A percentile compares a stretch with the other conserved stretches of the same genome.
Evolutionary conservation across 2,329 filamentous ascomycete species (phyloP).

Genomic region (Pseudonectria foliicola): DNA sequence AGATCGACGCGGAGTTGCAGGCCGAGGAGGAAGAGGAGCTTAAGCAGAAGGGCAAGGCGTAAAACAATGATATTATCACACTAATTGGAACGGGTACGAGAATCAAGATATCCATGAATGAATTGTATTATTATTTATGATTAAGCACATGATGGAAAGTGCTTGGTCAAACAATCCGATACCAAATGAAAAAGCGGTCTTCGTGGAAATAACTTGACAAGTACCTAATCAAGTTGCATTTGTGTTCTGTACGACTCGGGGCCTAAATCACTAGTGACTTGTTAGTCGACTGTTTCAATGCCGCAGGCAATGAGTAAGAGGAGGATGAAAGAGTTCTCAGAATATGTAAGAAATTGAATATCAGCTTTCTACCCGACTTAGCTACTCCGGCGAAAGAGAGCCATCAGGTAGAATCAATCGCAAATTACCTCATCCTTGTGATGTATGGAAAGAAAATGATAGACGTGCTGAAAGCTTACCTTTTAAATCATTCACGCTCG

Average conservation of each 20-base stretch:
- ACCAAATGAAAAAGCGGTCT: too few species aligned
- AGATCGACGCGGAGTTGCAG: conserved; percentile 62
- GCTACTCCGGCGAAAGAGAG: conserved; percentile 81
- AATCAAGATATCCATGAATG: too few species aligned
- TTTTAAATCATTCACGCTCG: conserved; percentile 6
- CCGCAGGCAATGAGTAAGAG: conserved; percentile 16
- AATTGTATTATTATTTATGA: too few species aligned
- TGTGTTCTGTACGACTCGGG: conserved; percentile 1
- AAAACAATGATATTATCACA: conserved; percentile 3
- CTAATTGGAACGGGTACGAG: too few species aligned
- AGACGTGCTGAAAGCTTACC: conserved; percentile 20
- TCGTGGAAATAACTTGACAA: too few species aligned
- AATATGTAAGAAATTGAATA: conserved; percentile 99
- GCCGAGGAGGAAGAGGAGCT: conserved; percentile 61
- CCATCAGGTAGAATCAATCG: conserved; percentile 88
- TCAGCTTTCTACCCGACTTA: conserved; percentile 72
- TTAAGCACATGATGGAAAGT: too few species aligned
- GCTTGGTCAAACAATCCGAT: too few species aligned
- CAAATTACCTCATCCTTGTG: conserved; percentile 93
- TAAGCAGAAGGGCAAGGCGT: conserved; percentile 46
- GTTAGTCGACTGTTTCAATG: conserved; percentile 18
- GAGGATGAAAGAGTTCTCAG: conserved; percentile 51
- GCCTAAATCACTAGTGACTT: conserved; percentile 5
- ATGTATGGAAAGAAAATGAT: conserved; percentile 3
- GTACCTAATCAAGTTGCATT: background rate